These are phyloP conservation scores for Brassica cretica DNA, from an alignment of 345 rosid species.

Conservation along the genomic window DNA sequence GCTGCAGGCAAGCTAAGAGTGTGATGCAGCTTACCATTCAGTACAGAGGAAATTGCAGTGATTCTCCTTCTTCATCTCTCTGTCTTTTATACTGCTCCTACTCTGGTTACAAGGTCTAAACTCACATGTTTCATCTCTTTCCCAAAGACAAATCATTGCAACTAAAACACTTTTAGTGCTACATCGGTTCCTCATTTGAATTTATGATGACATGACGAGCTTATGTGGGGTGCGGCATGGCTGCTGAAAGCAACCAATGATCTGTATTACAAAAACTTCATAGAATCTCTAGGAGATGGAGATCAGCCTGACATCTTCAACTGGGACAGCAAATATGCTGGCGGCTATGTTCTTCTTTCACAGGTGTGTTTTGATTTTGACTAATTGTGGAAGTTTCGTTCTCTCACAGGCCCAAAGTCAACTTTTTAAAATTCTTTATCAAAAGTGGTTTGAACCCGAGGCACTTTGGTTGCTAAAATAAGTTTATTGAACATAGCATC, in stretches of 20 bases:
- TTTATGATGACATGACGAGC: slow-evolving; percentile 59
- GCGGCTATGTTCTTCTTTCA: slow-evolving; percentile 75
- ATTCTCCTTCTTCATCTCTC: slow-evolving; percentile 59
- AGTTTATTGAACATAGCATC: not conserved
- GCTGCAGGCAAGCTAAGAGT: slow-evolving; percentile 23
- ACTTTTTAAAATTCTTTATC: no score
- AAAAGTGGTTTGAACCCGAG: no score
- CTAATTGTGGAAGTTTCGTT: no score
- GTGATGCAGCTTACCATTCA: slow-evolving; percentile 81
- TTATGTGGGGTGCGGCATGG: slow-evolving; percentile 92
- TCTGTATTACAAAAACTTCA: slow-evolving; percentile 53
- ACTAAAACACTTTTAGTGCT: no score
- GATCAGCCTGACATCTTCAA: slow-evolving; percentile 70
- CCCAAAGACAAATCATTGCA: no score
- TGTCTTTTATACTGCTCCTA: slow-evolving; percentile 85
- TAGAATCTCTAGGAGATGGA: slow-evolving; percentile 66
- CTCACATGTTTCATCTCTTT: no score
- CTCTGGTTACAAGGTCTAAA: slow-evolving; percentile 75
- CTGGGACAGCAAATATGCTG: slow-evolving; percentile 44
- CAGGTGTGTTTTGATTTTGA: slow-evolving; percentile 46
- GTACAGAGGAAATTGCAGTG: slow-evolving; percentile 78
- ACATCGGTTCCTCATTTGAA: no score
- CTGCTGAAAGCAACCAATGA: slow-evolving; percentile 57
- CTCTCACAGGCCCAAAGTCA: no score
- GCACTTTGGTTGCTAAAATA: no score